These are phyloP conservation scores for Cercospora sp. DNA, from an alignment of 2,329 filamentous ascomycete species.

Conservation along the genomic window DNA sequence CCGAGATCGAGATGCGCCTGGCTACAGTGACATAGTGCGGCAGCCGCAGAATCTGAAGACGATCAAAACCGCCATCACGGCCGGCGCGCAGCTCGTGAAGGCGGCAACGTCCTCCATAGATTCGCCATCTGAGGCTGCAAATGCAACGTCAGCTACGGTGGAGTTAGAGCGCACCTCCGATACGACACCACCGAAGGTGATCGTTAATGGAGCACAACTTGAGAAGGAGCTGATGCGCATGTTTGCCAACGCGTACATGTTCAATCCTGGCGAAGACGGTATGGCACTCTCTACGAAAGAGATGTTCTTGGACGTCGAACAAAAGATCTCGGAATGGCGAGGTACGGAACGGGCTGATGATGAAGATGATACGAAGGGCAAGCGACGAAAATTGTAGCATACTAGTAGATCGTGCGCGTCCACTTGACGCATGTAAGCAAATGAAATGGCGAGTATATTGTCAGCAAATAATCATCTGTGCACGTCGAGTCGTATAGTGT, in stretches of 20 bases:
- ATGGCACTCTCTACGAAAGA: conserved; percentile 83
- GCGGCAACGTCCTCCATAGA: conserved; percentile 47
- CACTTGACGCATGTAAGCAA: neutral
- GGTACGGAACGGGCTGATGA: conserved; percentile 60
- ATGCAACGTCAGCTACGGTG: conserved; percentile 41
- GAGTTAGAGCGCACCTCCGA: conserved; percentile 72
- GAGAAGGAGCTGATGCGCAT: conserved; percentile 93
- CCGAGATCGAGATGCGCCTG: conserved; percentile 52
- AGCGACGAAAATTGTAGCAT: conserved; percentile 29
- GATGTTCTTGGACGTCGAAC: conserved; percentile 88
- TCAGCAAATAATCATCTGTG: neutral
- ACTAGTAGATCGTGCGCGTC: neutral
- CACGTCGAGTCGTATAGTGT: neutral
- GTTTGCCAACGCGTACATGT: conserved; percentile 99
- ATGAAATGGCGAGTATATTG: neutral
- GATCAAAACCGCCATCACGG: conserved; percentile 51
- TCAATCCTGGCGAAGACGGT: conserved; percentile 87
- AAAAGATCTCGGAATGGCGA: conserved; percentile 59
- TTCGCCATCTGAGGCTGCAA: conserved; percentile 61
- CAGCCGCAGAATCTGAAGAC: conserved; percentile 55
- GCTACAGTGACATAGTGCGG: conserved; percentile 55
- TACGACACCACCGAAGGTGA: conserved; percentile 79
- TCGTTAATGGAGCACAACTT: conserved; percentile 89
- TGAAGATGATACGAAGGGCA: conserved; percentile 34
- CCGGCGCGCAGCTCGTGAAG: conserved; percentile 60